Conservation (phyloP, 169 alveolate species). For the Plasmodium yoelii region DNA sequence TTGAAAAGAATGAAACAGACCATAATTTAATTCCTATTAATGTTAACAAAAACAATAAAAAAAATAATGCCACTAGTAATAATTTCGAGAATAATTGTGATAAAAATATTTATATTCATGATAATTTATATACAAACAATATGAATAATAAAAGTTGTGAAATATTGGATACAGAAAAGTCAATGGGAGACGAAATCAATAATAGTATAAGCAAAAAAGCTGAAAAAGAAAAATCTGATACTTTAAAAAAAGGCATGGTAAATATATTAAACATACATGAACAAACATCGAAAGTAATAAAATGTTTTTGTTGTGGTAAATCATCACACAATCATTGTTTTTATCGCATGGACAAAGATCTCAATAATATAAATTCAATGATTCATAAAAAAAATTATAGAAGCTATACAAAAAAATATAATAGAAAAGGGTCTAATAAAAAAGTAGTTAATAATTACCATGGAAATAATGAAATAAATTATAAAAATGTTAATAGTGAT, state of each 20-base stretch:
- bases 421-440: conserved; percentile 2
- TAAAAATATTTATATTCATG: too few species aligned
- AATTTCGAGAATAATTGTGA: too few species aligned
- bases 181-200: too few species aligned
- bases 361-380: conserved; percentile 5
- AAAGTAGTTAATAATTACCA: background rate
- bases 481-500: background rate
- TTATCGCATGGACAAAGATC: conserved; percentile 27
- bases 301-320: conserved; percentile 68
- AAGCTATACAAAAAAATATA: background rate
- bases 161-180: too few species aligned
- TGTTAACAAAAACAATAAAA: too few species aligned
- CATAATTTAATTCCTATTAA: too few species aligned
- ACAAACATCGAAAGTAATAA: conserved; percentile 23
- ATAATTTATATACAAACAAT: too few species aligned
- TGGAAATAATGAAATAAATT: background rate
- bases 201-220: background rate
- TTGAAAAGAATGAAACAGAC: too few species aligned
- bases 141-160: too few species aligned
- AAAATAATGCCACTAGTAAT: too few species aligned
- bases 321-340: conserved; percentile 50
- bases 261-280: conserved; percentile 33
- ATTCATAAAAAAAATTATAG: conserved; percentile 4
- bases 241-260: background rate
- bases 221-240: background rate